Percentiles rank a stretch among this genome's conserved stretches.
phyloP scores from a whole-genome alignment of 139 green algal species.

The Tetradesmus obliquus region DNA sequence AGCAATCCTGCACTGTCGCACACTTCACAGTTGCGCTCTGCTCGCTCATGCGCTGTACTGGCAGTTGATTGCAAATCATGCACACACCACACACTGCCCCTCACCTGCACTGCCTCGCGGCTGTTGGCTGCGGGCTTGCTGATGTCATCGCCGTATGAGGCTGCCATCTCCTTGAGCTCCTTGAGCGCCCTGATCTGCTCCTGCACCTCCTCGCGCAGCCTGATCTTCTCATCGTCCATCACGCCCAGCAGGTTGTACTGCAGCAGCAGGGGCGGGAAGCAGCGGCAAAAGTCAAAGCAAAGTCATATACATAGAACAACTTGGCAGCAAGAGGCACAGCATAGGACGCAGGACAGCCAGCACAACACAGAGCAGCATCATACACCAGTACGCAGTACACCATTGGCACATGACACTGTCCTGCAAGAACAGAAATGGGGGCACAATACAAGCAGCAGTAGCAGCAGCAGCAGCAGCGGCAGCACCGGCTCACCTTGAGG shows the following conservation, averaged over 20 bases:
- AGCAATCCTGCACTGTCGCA: not conserved
- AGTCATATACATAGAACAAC: not conserved
- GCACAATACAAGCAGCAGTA: too few relatives aligned
- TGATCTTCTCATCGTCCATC: constrained; percentile 75
- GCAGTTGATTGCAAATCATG: too few relatives aligned
- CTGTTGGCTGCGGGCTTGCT: constrained; percentile 61
- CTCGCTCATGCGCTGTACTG: too few relatives aligned
- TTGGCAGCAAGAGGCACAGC: too few relatives aligned
- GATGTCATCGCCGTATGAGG: constrained; percentile 76
- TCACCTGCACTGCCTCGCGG: constrained; percentile 70
- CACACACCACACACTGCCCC: not conserved
- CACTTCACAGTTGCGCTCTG: too few relatives aligned
- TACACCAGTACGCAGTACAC: too few relatives aligned
- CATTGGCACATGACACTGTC: too few relatives aligned
- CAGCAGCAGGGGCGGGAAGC: not conserved
- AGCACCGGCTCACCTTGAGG: constrained; percentile 49
- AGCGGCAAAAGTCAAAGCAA: not conserved
- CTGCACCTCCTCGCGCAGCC: constrained; percentile 74
- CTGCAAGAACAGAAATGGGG: too few relatives aligned
- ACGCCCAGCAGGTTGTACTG: constrained; percentile 62
- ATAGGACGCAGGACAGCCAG: too few relatives aligned
- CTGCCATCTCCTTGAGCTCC: constrained; percentile 81
- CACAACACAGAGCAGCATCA: too few relatives aligned
- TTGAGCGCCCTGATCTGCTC: constrained; percentile 78
- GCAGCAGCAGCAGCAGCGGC: not conserved